Evolutionary conservation across 345 rosid species (phyloP), one percentile per base, ranked within the genome.

Genomic region (Crucihimalaya himalaica): DNA sequence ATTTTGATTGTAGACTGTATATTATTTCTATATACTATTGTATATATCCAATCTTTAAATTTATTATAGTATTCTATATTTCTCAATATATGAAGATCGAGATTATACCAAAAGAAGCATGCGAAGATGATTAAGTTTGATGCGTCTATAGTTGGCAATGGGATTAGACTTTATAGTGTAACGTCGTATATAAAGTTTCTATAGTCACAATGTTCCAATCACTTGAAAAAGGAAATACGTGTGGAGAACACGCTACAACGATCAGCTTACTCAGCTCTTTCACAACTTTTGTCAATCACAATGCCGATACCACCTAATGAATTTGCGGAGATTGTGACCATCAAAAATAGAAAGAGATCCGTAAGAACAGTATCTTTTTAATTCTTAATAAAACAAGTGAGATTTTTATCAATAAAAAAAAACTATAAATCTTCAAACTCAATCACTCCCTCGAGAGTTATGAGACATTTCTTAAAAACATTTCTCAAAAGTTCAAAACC

Each of bases 271-370:
- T 60, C 19, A 25, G 40, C 6, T 45, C 40, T 45, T 63, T 46
- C 40, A 45, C 40, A 28, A 28, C 10, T 27, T 12, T 16, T 16
- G 11, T 42, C 11, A 28, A 18, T 45, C 16, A 28, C 39, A 9
- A 3, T 16, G 12, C 28, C n/a, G 34, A 27, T 46, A n/a, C 23
- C 10, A 35, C 48, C 6, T 25, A 27, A 27, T 7, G 16, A 15
- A 25, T 53, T 53, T 53, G 32, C 57, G 57, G 34, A 52, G n/a
- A n/a, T 52, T 52, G 57, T 52, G n/a, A 52, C 35, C 58, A 27
- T 27, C 5, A 15, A 10, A 48, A 27, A 55, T 4, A 16, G 5
- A 55, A 5, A 55, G 39, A 29, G 21, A 9, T 56, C 21, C 2
- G 39, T 55, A 55, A 8, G 3, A n/a, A 54, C 2, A 0, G 15